Base-by-base conservation (phyloP, 345 rosid species). In the Boechera divaricarpa region DNA sequence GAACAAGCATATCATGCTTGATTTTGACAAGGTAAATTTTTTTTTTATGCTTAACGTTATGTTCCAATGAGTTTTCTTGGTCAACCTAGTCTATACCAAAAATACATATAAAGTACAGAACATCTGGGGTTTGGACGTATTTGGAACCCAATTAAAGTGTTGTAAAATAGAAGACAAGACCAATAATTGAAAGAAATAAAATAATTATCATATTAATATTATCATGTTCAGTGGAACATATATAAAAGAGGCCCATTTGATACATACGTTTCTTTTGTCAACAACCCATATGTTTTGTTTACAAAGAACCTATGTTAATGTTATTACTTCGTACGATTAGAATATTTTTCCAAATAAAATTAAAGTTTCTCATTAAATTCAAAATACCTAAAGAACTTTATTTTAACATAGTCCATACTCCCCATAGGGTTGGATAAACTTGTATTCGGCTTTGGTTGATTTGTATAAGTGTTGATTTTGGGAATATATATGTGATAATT, bases 171-270 rank as follows among this genome's bases (percentile, higher is more conserved):
- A 72, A 72, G 67, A 57, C 72, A 64, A 57, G 72, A 56, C 77
- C 73, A 77, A 77, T 78, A 78, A 78, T 72, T 78, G 81, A 72
- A 61, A 64, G 55, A 72, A 56, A 63, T 6, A 28, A 32, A 29
- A 29, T 60, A 10, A 32, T 33, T 21, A 21, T 21, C 24, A 21
- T 62, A 45, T 61, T 61, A 35, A 8, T 52, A 52, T 67, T 58
- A 57, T 31, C 24, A 77, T 63, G 71, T 48, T 70, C 36, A 38
- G 47, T 64, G 72, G 81, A 70, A 54, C 66, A 62, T 63, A 62
- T 52, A 47, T 18, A 71, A 64, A 48, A 5, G 61, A 71, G 67
- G 55, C 55, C 76, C 77, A 77, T 64, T 58, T 70, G 59, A 77
- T 52, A 16, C 56, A 53, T 28, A 59, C 51, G 74, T 24, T 76